Conservation (phyloP, 2,329 filamentous ascomycete species). For the Epichloe festucae region DNA sequence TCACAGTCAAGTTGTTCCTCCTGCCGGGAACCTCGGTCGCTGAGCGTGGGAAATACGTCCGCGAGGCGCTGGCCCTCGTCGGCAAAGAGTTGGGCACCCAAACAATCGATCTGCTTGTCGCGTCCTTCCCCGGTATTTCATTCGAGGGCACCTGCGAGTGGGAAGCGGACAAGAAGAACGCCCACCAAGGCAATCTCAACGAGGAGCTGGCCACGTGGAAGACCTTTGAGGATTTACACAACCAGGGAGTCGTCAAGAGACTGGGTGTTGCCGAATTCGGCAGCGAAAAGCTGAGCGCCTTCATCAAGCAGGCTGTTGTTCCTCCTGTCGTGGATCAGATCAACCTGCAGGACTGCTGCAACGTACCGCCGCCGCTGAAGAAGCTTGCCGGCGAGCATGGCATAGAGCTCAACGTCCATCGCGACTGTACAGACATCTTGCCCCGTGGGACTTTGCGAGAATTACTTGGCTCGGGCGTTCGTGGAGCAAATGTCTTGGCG, state of each 20-base stretch:
- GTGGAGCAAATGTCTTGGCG: conserved; percentile 65
- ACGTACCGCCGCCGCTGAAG: conserved; percentile 78
- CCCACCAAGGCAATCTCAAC: conserved; percentile 49
- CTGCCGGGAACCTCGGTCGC: conserved; percentile 56
- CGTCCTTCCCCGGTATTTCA: conserved; percentile 83
- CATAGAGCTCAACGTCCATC: conserved; percentile 85
- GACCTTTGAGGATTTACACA: conserved; percentile 60
- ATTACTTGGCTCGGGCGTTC: conserved; percentile 58
- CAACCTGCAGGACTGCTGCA: conserved; percentile 91
- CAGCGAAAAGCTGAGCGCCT: conserved; percentile 64
- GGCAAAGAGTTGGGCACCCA: conserved; percentile 63
- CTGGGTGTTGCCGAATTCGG: conserved; percentile 89
- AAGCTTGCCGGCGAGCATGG: conserved; percentile 69
- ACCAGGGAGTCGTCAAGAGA: conserved; percentile 55
- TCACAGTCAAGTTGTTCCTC: conserved; percentile 93
- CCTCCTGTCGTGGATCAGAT: conserved; percentile 85
- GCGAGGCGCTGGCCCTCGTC: conserved; percentile 69
- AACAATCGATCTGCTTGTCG: conserved; percentile 75
- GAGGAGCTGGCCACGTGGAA: conserved; percentile 58
- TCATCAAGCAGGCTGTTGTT: conserved; percentile 58
- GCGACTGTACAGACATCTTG: conserved; percentile 84
- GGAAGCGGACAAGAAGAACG: conserved; percentile 51
- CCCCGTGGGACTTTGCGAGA: conserved; percentile 75
- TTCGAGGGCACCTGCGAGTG: conserved; percentile 90
- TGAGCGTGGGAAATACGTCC: conserved; percentile 55